Percentiles rank a stretch among this genome's conserved stretches.
These are phyloP conservation scores for Thamnidium elegans DNA, from an alignment of 192 early-diverging fungal genomes.

Conservation along the genomic window DNA sequence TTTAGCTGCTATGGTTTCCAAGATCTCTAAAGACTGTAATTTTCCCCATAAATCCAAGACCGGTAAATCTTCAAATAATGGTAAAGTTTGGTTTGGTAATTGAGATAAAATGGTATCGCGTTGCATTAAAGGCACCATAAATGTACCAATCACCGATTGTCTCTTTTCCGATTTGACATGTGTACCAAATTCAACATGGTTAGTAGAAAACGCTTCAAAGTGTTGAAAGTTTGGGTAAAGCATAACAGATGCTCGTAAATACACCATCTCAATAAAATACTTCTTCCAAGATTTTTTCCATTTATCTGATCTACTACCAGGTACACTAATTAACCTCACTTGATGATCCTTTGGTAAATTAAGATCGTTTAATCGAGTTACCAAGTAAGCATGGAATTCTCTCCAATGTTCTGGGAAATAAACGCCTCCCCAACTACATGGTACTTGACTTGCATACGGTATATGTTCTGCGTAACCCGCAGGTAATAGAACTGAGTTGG, in stretches of 20 bases:
- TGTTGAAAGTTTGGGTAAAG: conserved; percentile 60
- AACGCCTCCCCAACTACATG: conserved; percentile 64
- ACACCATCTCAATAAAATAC: conserved; percentile 59
- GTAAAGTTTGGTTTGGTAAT: conserved; percentile 48
- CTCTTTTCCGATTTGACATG: conserved; percentile 49
- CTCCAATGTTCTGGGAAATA: conserved; percentile 63
- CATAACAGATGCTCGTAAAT: conserved; percentile 61
- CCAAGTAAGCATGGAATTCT: conserved; percentile 54
- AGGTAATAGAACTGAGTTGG: conserved; percentile 42
- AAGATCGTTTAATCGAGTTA: conserved; percentile 47
- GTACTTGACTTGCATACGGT: conserved; percentile 56
- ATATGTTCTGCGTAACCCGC: conserved; percentile 42
- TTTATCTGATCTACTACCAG: conserved; percentile 49
- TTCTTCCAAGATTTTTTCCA: conserved; percentile 65
- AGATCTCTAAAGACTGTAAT: conserved; percentile 40
- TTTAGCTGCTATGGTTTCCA: conserved; percentile 38
- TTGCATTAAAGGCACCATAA: conserved; percentile 58
- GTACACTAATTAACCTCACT: conserved; percentile 44
- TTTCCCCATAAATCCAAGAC: conserved; percentile 56
- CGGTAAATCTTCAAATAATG: conserved; percentile 45
- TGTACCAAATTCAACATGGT: conserved; percentile 59
- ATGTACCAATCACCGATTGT: conserved; percentile 37
- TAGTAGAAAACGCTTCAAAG: conserved; percentile 57
- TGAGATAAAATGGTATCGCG: conserved; percentile 42
- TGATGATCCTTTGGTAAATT: conserved; percentile 30